Evolutionary conservation across 805 yeast species (phyloP).

Genomic region (Hanseniaspora lachancei): DNA sequence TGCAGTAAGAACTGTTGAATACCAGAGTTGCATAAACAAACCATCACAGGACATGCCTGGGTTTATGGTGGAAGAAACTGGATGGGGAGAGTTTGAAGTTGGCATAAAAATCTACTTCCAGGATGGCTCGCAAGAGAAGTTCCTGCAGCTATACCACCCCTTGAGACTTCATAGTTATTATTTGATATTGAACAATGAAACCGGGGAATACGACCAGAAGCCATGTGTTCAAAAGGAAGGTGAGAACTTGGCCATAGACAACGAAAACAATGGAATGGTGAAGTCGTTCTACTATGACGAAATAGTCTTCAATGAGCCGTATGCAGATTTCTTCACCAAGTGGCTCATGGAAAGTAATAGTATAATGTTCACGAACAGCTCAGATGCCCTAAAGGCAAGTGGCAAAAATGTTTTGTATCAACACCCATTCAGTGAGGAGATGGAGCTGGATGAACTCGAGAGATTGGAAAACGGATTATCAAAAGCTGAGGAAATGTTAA

Average conservation of each 20-base stretch:
- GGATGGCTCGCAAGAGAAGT: slow-evolving; percentile 79
- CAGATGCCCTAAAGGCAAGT: background rate
- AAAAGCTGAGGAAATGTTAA: slow-evolving; percentile 4
- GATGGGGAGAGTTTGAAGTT: slow-evolving; percentile 99
- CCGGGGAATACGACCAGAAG: slow-evolving; percentile 25
- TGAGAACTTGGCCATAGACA: slow-evolving; percentile 15
- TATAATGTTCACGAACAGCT: background rate
- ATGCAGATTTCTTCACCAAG: slow-evolving; percentile 56
- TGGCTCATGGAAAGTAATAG: slow-evolving; percentile 7
- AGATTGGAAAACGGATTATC: slow-evolving; percentile 4
- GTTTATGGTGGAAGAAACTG: slow-evolving; percentile 89
- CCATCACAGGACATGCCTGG: slow-evolving; percentile 45
- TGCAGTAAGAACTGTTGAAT: slow-evolving; percentile 71
- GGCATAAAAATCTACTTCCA: slow-evolving; percentile 75
- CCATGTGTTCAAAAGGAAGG: slow-evolving; percentile 8
- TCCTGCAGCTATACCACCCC: slow-evolving; percentile 74
- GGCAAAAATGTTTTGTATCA: background rate
- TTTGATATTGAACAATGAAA: slow-evolving; percentile 26
- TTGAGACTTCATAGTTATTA: slow-evolving; percentile 82
- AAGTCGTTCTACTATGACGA: slow-evolving; percentile 69
- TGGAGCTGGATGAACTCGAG: slow-evolving; percentile 10
- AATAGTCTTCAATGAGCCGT: slow-evolving; percentile 88
- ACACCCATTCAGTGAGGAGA: slow-evolving; percentile 12
- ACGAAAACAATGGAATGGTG: slow-evolving; percentile 32
- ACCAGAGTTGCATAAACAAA: background rate